Conservation (phyloP, 805 yeast genomes). For the Pichia kluyveri region DNA sequence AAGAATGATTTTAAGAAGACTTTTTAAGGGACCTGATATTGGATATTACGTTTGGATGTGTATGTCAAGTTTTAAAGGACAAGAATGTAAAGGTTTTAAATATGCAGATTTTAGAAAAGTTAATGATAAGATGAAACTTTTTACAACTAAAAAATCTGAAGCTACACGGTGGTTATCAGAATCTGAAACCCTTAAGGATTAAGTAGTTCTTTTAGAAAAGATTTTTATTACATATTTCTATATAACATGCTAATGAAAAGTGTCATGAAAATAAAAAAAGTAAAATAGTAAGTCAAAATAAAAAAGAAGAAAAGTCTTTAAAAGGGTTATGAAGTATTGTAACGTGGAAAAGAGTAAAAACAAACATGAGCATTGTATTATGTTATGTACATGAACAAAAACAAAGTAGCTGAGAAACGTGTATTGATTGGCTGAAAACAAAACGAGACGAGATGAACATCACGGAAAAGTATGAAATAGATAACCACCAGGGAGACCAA, state of each 20-base stretch:
- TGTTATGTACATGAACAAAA: background rate
- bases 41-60: conserved; percentile 68
- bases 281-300: no score
- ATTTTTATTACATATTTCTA: background rate
- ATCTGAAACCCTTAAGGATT: background rate
- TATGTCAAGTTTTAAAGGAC: conserved; percentile 32
- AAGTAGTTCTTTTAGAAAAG: background rate
- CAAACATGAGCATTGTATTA: background rate
- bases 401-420: no score
- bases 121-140: conserved; percentile 9
- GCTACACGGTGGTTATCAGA: conserved; percentile 6
- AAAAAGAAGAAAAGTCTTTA: no score
- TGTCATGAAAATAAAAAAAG: background rate
- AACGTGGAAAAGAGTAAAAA: background rate
- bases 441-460: background rate
- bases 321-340: no score
- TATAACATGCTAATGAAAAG: background rate
- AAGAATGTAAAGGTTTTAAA: conserved; percentile 39
- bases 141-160: background rate
- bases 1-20: conserved; percentile 48
- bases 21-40: conserved; percentile 36
- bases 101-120: conserved; percentile 39
- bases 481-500: no score
- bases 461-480: background rate
- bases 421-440: no score